phyloP scores from a whole-genome alignment of 257 asterid species.

The Cynanchum wilfordii region DNA sequence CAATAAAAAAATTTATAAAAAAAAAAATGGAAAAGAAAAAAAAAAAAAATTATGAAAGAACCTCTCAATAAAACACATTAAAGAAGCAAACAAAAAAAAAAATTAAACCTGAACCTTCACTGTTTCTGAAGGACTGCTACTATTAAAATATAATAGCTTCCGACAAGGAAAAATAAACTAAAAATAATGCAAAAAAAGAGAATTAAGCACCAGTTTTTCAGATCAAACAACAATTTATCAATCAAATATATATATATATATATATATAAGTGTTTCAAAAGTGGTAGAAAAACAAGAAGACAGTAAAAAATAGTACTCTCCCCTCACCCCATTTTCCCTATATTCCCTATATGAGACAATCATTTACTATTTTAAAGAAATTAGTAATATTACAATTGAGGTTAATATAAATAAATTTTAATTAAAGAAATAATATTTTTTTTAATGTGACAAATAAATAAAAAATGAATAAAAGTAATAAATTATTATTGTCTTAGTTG shows the following conservation, averaged over 20 bases:
- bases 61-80: conserved; percentile 4
- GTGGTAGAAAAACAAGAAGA: background rate
- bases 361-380: too few species aligned
- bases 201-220: conserved; percentile 1
- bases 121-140: conserved; percentile 15
- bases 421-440: too few species aligned
- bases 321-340: too few species aligned
- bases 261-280: background rate
- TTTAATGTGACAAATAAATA: too few species aligned
- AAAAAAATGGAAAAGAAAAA: background rate
- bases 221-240: conserved; percentile 4
- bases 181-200: background rate
- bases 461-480: background rate
- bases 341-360: too few species aligned
- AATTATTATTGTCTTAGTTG: conserved; percentile 18
- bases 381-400: too few species aligned
- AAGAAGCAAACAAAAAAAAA: conserved; percentile 15
- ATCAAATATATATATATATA: too few species aligned
- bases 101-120: conserved; percentile 8
- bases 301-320: conserved; percentile 1
- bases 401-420: too few species aligned
- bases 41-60: background rate
- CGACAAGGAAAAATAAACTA: conserved; percentile 1
- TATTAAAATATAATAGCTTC: conserved; percentile 5
- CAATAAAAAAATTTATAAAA: too few species aligned